Percentiles rank a stretch among this genome's conserved stretches.
Conservation (phyloP, 495 filamentous ascomycete genomes). For the Schizothecium vesticola region DNA sequence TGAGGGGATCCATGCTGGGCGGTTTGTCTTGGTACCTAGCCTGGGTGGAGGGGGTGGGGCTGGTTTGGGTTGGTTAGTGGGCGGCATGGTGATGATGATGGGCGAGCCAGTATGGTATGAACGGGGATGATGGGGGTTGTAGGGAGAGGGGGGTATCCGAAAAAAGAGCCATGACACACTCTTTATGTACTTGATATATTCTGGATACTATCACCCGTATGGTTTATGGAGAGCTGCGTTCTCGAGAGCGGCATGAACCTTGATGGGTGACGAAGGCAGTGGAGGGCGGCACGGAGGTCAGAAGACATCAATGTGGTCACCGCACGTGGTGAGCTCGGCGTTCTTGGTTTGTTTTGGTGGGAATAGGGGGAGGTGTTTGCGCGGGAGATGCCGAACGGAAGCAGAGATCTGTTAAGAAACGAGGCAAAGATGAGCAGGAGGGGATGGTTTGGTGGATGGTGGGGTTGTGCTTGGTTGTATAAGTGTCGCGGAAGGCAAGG, state of each 20-base stretch:
- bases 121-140: not conserved
- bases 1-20: conserved; percentile 27
- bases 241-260: conserved; percentile 68
- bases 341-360: conserved; percentile 1
- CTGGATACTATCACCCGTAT: conserved; percentile 62
- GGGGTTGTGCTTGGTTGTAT: not conserved
- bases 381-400: not conserved
- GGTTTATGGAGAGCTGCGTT: conserved; percentile 64
- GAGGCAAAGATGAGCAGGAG: not conserved
- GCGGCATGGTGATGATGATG: not conserved
- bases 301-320: conserved; percentile 66
- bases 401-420: not conserved
- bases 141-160: not conserved
- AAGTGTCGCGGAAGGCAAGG: not conserved
- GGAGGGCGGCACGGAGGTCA: conserved; percentile 62
- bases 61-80: not conserved
- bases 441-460: not conserved
- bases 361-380: not conserved
- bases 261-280: conserved; percentile 63
- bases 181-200: conserved; percentile 45
- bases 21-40: not conserved
- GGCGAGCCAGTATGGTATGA: not conserved
- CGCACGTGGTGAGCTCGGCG: conserved; percentile 20
- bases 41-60: not conserved
- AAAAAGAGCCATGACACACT: conserved; percentile 19